Evolutionary conservation across 1,284 basidiomycete species (phyloP).

Genomic region (Sphaerobolus stellatus): DNA sequence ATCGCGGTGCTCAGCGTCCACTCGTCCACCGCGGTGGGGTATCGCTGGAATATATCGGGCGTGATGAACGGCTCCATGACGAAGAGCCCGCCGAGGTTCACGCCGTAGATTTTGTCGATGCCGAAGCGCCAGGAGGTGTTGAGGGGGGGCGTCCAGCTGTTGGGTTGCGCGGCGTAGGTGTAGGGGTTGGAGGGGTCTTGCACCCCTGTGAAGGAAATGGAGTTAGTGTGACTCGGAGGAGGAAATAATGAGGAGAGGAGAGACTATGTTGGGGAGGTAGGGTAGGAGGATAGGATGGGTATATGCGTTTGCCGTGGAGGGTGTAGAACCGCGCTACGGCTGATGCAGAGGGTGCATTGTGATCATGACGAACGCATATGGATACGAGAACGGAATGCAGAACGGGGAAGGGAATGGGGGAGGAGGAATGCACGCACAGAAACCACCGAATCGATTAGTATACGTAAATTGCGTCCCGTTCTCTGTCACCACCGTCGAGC

Average conservation of each 20-base stretch:
- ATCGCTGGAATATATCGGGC: conserved; percentile 81
- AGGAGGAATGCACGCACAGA: conserved; percentile 62
- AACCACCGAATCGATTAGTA: conserved; percentile 69
- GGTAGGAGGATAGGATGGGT: no score
- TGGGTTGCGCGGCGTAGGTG: conserved; percentile 74
- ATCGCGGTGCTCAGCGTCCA: conserved; percentile 76
- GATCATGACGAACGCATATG: no score
- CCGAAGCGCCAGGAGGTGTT: conserved; percentile 85
- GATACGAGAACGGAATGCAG: no score
- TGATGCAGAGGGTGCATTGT: no score
- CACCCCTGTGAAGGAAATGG: no score
- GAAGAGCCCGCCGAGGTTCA: conserved; percentile 93
- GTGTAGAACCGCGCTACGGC: no score
- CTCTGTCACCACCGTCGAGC: conserved; percentile 60
- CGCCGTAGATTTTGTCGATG: conserved; percentile 69
- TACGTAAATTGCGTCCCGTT: conserved; percentile 71
- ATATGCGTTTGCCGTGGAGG: no score
- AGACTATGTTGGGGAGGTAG: no score
- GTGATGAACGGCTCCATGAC: conserved; percentile 83
- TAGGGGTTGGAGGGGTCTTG: conserved; percentile 80
- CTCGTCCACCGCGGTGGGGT: conserved; percentile 77
- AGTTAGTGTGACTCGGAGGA: no score
- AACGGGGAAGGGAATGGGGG: no score
- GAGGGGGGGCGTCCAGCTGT: conserved; percentile 80
- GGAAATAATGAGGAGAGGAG: no score